These are phyloP conservation scores for Sporothrix globosa DNA, from an alignment of 2,329 filamentous ascomycete genomes.

Conservation along the genomic window DNA sequence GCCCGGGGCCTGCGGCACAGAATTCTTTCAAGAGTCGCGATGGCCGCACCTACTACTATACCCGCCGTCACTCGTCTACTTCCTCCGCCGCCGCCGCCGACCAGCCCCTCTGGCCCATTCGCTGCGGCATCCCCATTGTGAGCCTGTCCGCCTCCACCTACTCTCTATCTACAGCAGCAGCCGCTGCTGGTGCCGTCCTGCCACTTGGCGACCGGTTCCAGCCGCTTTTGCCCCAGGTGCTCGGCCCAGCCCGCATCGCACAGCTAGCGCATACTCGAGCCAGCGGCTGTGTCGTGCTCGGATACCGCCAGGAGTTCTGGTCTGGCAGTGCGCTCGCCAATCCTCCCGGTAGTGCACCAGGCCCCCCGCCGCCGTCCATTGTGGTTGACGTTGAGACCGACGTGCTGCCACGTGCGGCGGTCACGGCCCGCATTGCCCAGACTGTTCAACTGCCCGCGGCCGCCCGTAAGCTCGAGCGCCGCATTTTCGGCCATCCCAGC, in stretches of 20 bases:
- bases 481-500: constrained; percentile 28
- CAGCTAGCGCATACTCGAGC: constrained; percentile 47
- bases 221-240: constrained; percentile 45
- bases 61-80: constrained; percentile 8
- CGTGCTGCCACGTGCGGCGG: constrained; percentile 46
- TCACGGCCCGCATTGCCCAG: constrained; percentile 44
- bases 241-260: constrained; percentile 44
- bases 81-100: background rate
- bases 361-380: constrained; percentile 36
- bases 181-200: constrained; percentile 6
- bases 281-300: constrained; percentile 46
- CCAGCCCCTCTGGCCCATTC: constrained; percentile 29
- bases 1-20: background rate
- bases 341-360: background rate
- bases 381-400: constrained; percentile 47
- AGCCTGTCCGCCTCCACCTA: constrained; percentile 49
- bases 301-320: constrained; percentile 48
- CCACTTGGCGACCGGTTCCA: constrained; percentile 48
- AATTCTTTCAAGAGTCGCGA: constrained; percentile 11
- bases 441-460: constrained; percentile 23
- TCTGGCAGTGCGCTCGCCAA: constrained; percentile 7
- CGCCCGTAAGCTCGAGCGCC: constrained; percentile 20
- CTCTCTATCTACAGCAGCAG: constrained; percentile 39
- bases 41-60: constrained; percentile 22
- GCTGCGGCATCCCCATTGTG: constrained; percentile 43